Evolutionary conservation across 208 protist species (phyloP), one percentile per base, ranked within the genome.

Genomic region (Trypanosomatidae sp.): DNA sequence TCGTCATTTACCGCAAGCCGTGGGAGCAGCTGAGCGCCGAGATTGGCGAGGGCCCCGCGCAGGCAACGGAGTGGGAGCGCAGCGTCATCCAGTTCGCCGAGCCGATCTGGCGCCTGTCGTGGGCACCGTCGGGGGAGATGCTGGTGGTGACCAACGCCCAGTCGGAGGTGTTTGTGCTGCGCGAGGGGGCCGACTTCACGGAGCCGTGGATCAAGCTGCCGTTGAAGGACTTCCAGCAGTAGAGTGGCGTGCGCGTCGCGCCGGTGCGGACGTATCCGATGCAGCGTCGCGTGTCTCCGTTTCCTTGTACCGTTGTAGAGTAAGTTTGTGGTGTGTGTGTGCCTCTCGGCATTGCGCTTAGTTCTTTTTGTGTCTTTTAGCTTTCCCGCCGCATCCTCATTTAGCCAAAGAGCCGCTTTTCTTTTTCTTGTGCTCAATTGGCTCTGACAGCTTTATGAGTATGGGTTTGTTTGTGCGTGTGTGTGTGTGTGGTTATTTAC

Each of bases 81-180:
- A 93, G 84, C 73, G 74, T 81, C 22, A 80, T 93, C 33, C 64
- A 66, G 17, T 89, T 96, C 44, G 77, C 81, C 22, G 89, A 94
- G 66, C 83, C 89, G 6, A 84, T 91, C 1, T 96, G 91, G 90
- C 82, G 90, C 15, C 79, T 96, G 46, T 91, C 89, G 4, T 96
- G 91, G 90, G 83, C 89, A 0, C 88, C 89, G 12, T 90, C 81
- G 15, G 88, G 86, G 9, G 83, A 89, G 64, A 87, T 88, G 73
- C 76, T 96, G 8, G 77, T 96, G 62, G 91, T 89, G 17, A 96
- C 91, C 22, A 94, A 85, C 1, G 83, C 85, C 2, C 64, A 85
- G 52, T 90, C 89, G 0, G 76, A 89, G 62, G 87, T 91, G 22
- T 93, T 91, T 74, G 77, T 96, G 19, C 80, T 94, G 36, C 79